These are phyloP conservation scores for Davidsoniella neocaledoniae DNA, from an alignment of 2,329 filamentous ascomycete genomes.

Conservation along the genomic window DNA sequence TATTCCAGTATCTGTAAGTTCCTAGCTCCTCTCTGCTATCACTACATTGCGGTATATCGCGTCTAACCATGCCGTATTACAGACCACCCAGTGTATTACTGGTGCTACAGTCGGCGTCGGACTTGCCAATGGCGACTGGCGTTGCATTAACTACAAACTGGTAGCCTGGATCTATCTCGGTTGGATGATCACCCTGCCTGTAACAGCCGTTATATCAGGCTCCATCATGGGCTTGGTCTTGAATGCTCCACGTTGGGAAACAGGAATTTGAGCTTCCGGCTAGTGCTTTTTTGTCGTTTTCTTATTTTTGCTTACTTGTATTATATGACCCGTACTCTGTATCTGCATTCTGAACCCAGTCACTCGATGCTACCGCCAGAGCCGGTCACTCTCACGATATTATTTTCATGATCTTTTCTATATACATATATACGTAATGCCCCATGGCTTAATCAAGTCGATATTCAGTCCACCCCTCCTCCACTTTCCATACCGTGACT, in stretches of 20 bases:
- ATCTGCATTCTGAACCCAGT: too few relatives aligned
- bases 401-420: too few relatives aligned
- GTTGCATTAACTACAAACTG: constrained; percentile 31
- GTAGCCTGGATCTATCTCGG: constrained; percentile 30
- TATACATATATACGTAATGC: too few relatives aligned
- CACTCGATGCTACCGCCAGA: too few relatives aligned
- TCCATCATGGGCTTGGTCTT: constrained; percentile 37
- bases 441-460: too few relatives aligned
- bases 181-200: constrained; percentile 34
- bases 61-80: not conserved
- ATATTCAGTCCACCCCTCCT: too few relatives aligned
- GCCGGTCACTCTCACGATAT: too few relatives aligned
- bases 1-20: constrained; percentile 27
- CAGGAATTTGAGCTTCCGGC: not conserved
- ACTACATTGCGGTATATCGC: not conserved
- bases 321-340: too few relatives aligned
- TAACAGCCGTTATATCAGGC: constrained; percentile 33
- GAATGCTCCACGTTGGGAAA: constrained; percentile 29
- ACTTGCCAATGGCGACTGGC: constrained; percentile 31
- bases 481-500: too few relatives aligned
- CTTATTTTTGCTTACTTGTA: too few relatives aligned
- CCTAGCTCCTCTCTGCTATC: not conserved
- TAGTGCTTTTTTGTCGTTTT: too few relatives aligned
- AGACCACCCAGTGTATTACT: constrained; percentile 35
- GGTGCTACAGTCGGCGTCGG: constrained; percentile 36